Evolutionary conservation across 106 monocot species (phyloP), one percentile per base, ranked within the genome.

Genomic region (Dioscorea zingiberensis): DNA sequence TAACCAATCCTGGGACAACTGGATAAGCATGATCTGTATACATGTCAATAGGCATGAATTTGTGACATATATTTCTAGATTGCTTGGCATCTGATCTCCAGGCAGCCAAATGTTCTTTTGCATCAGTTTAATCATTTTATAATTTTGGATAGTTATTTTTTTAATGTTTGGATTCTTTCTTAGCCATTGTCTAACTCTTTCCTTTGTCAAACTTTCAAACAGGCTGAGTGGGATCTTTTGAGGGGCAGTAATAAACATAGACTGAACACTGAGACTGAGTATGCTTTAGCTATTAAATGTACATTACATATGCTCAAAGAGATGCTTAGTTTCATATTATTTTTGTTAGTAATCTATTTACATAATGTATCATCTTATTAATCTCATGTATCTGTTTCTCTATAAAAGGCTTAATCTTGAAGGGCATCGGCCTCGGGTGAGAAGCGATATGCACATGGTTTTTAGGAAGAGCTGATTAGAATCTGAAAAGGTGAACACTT

Each of bases 391-490:
- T 28, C 3, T 55, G 12, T 54, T 60, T 30, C 30, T 45, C 62
- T 44, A 3, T 67, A 55, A 62, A 70, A 97, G 95, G 75, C 71
- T 97, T 55, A 86, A 97, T 73, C 80, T 97, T 79, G 95, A 83
- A 63, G 95, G 91, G 17, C 95, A 86, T 67, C 77, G 95, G 59
- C 91, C 70, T 19, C 71, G 88, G 46, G 86, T 97, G 48, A 81
- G 95, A n/a, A n/a, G 74, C 85, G 76, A 51, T 95, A 95, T 81
- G 91, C 94, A 24, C 78, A 83, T 73, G 94, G 79, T 48, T 72
- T 94, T 21, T 79, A 67, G 77, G n/a, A n/a, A n/a, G 91, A 85
- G 64, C 85, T 97, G 19, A 75, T 92, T 69, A 78, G 71, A 76
- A 97, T 88, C 58, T 91, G 95, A 57, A 97, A 87, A 92, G 91